Base-by-base conservation (phyloP, 2,329 filamentous ascomycete species). In the Talaromyces sp. region DNA sequence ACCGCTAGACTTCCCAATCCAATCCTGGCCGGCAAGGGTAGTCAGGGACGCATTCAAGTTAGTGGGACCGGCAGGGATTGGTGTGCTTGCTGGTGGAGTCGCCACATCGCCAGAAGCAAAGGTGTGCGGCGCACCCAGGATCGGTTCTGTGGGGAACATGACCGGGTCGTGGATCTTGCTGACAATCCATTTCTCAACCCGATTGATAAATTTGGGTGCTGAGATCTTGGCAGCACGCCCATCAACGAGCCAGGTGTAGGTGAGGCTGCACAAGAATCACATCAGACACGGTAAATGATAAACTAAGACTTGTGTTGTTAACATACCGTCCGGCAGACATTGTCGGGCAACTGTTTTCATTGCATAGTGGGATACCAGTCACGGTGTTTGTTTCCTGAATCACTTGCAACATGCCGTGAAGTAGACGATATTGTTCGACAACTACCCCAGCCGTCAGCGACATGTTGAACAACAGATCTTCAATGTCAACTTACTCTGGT, bases 181-280 rank as follows among this genome's bases (percentile, higher is more conserved):
- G 32, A 91, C 90, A 73, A 98, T 96, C 93, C 93, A 98, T 71
- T 93, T 91, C 78, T 97, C 93, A 75, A 98, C 96, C 28, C 96
- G 86, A 67, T 91, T 92, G 79, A 97, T 95, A 79, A 98, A 98
- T 75, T 96, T 92, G 64, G 88, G 88, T 7, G 93, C 93, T 3
- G 93, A 92, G 49, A 98, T 89, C 77, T 96, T 93, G 66, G 96
- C 92, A 11, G 93, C 92, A 72, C 89, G 87, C 70, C 91, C 88
- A 66, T 88, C 88, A 77, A 97, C 96, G 59, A 98, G 85, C 93
- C 93, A 98, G 55, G 93, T 97, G 76, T 96, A 98, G 28, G 92
- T 96, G 76, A 96, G 89, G 70, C 95, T 96, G 54, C 11, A 13
- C 28, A 47, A 60, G 47, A 59, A 64, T 71, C 60, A 71, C 66